Conservation (phyloP, 768 basidiomycete species). For the Macrolepiota fuliginosa region DNA sequence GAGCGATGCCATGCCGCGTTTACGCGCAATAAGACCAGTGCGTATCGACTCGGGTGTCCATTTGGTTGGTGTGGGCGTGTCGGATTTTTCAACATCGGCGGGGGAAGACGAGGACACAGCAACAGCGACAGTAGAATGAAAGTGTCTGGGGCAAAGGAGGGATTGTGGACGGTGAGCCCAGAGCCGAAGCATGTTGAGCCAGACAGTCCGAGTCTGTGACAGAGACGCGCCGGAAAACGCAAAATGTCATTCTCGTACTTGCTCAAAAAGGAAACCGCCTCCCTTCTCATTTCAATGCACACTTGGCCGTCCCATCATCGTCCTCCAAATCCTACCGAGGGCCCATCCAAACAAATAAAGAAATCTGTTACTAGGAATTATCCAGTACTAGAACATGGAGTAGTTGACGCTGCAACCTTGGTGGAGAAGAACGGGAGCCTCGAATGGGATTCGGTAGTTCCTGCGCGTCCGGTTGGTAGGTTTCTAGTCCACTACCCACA, state of each 20-base stretch:
- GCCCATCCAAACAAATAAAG: slow-evolving; percentile 28
- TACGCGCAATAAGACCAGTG: slow-evolving; percentile 90
- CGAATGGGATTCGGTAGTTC: slow-evolving; percentile 50
- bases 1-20: slow-evolving; percentile 92
- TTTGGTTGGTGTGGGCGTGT: slow-evolving; percentile 38
- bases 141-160: slow-evolving; percentile 29
- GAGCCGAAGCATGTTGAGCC: slow-evolving; percentile 47
- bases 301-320: slow-evolving; percentile 62
- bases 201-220: slow-evolving; percentile 10
- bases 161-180: slow-evolving; percentile 39
- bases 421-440: slow-evolving; percentile 38
- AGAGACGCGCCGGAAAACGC: slow-evolving; percentile 14
- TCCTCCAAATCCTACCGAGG: slow-evolving; percentile 18
- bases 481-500: neutral
- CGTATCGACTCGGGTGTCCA: slow-evolving; percentile 87
- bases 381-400: slow-evolving; percentile 57
- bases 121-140: slow-evolving; percentile 42
- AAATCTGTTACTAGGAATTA: slow-evolving; percentile 31
- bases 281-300: slow-evolving; percentile 48
- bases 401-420: slow-evolving; percentile 56
- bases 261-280: slow-evolving; percentile 7
- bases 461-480: slow-evolving; percentile 10
- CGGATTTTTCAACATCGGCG: slow-evolving; percentile 18
- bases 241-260: slow-evolving; percentile 23
- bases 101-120: slow-evolving; percentile 25